A percentile compares a stretch with the other conserved stretches of the same genome.
Evolutionary conservation across 1,284 basidiomycete genomes (phyloP).

Genomic region (Ustilago hordei): DNA sequence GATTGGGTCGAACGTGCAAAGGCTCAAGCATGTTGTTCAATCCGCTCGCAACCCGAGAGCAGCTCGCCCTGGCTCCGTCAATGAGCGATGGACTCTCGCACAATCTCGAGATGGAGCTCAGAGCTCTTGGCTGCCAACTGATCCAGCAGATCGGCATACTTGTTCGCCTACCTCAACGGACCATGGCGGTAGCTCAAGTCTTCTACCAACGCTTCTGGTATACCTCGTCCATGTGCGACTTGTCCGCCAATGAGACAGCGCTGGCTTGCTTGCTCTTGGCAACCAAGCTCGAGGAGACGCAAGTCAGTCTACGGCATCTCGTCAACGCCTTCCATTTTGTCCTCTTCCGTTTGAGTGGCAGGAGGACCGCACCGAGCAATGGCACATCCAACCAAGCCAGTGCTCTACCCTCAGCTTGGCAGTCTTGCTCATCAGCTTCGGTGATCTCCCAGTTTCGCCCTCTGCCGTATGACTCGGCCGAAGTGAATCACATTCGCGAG

Average conservation of each 20-base stretch:
- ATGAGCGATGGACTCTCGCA: conserved; percentile 81
- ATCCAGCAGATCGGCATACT: conserved; percentile 94
- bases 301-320: conserved; percentile 88
- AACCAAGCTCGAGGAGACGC: conserved; percentile 94
- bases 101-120: conserved; percentile 85
- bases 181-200: conserved; percentile 94
- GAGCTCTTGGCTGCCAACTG: conserved; percentile 82
- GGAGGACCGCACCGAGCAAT: neutral
- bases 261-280: conserved; percentile 94
- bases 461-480: conserved; percentile 13
- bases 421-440: neutral
- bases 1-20: neutral
- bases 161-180: conserved; percentile 93
- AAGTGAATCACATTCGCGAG: conserved; percentile 71
- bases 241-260: conserved; percentile 87
- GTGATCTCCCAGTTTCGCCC: conserved; percentile 74
- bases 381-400: neutral
- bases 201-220: conserved; percentile 97
- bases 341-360: conserved; percentile 5
- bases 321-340: conserved; percentile 94
- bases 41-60: conserved; percentile 83
- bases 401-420: neutral
- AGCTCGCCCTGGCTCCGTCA: conserved; percentile 84
- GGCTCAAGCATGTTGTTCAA: conserved; percentile 73
- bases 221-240: conserved; percentile 92